Evolutionary conservation across 2,329 filamentous ascomycete genomes (phyloP).

Genomic region (Talaromyces sp.): DNA sequence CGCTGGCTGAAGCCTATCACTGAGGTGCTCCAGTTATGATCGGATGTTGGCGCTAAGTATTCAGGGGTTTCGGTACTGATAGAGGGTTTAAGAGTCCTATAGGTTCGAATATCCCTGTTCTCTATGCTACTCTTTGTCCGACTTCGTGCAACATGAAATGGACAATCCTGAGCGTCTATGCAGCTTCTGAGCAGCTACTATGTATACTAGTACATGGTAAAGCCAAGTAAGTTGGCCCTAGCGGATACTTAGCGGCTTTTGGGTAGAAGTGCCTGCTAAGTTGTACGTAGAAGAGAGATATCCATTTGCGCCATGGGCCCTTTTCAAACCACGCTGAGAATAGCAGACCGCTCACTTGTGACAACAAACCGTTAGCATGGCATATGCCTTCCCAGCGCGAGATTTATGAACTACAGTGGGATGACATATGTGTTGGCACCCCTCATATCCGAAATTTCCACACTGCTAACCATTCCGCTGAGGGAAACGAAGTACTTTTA

Average conservation of each 20-base stretch:
- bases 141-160: background rate
- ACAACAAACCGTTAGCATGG: background rate
- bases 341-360: background rate
- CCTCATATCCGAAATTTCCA: too few relatives aligned
- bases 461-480: too few relatives aligned
- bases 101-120: background rate
- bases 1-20: background rate
- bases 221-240: background rate
- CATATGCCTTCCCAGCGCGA: background rate
- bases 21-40: background rate
- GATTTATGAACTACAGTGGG: background rate
- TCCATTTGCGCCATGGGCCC: background rate
- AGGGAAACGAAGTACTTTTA: too few relatives aligned
- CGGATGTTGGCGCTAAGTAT: background rate
- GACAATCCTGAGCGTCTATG: background rate
- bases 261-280: background rate
- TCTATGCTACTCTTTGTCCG: background rate
- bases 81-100: background rate
- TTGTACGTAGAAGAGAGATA: background rate
- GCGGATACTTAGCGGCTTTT: background rate
- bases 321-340: background rate
- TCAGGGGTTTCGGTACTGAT: background rate
- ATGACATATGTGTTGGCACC: too few relatives aligned
- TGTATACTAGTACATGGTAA: background rate
- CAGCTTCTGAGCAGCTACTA: background rate